phyloP scores from a whole-genome alignment of 768 basidiomycete genomes.

The Termitomyces sp. region DNA sequence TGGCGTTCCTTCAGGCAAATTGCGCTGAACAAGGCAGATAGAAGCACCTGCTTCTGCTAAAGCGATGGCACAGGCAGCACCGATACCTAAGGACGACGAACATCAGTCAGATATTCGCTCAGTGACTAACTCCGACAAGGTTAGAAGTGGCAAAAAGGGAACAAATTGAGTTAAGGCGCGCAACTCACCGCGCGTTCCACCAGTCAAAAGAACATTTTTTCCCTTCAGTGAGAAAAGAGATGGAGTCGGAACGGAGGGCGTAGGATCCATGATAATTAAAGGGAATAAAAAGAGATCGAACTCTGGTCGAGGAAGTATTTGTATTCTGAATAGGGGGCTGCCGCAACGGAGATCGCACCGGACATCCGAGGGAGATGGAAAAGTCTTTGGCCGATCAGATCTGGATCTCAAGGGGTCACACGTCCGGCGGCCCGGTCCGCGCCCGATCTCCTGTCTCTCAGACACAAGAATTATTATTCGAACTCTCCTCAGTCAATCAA shows the following conservation, averaged over 20 bases:
- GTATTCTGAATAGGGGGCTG: conserved; percentile 4
- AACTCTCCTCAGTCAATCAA: conserved; percentile 10
- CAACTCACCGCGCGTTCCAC: conserved; percentile 63
- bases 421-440: conserved; percentile 14
- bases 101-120: neutral
- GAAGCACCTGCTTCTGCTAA: conserved; percentile 45
- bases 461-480: conserved; percentile 12
- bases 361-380: conserved; percentile 10
- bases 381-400: conserved; percentile 10
- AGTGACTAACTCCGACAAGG: neutral
- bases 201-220: conserved; percentile 73
- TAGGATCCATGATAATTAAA: conserved; percentile 42
- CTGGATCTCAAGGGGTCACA: conserved; percentile 13
- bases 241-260: conserved; percentile 42
- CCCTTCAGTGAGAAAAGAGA: conserved; percentile 64
- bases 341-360: conserved; percentile 15
- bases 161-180: conserved; percentile 7
- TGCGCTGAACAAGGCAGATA: conserved; percentile 40
- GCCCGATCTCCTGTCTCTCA: conserved; percentile 16
- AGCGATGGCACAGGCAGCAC: conserved; percentile 45
- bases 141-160: conserved; percentile 1
- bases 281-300: conserved; percentile 1
- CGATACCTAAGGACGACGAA: conserved; percentile 31
- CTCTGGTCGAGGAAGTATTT: conserved; percentile 2
- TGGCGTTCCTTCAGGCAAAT: conserved; percentile 14